Conservation (phyloP, 164 flowering plant genomes). For the Paratinospora sagittata region DNA sequence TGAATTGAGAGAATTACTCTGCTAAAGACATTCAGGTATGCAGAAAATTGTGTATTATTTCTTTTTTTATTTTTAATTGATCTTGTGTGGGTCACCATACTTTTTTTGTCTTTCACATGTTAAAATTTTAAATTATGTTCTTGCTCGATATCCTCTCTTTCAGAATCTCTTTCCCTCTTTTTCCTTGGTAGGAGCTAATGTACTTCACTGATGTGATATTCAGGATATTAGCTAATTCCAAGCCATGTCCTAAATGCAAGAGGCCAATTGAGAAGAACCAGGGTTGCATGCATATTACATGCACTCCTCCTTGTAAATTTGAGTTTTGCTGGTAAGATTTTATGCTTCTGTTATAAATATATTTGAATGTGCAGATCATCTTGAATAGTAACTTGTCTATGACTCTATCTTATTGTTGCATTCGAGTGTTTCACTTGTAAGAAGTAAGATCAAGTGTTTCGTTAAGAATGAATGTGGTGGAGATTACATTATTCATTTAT, state of each 20-base stretch:
- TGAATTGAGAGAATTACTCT: background rate
- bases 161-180: background rate
- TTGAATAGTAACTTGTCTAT: background rate
- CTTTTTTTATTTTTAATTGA: background rate
- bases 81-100: background rate
- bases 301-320: conserved; percentile 55
- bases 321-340: conserved; percentile 68
- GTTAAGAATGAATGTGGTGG: background rate
- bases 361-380: background rate
- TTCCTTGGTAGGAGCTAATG: background rate
- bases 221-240: conserved; percentile 70
- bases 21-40: no score
- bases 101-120: background rate
- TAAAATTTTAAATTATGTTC: background rate
- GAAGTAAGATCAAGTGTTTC: background rate
- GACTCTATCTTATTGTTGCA: background rate
- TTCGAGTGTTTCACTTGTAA: background rate
- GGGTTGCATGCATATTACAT: conserved; percentile 86
- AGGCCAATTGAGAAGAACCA: conserved; percentile 76
- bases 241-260: conserved; percentile 86
- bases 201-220: background rate
- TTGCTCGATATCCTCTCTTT: background rate
- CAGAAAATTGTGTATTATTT: background rate
- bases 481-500: background rate
- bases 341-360: background rate